These are phyloP conservation scores for Fusarium fujikuroi DNA, from an alignment of 2,329 filamentous ascomycete species.

Conservation along the genomic window DNA sequence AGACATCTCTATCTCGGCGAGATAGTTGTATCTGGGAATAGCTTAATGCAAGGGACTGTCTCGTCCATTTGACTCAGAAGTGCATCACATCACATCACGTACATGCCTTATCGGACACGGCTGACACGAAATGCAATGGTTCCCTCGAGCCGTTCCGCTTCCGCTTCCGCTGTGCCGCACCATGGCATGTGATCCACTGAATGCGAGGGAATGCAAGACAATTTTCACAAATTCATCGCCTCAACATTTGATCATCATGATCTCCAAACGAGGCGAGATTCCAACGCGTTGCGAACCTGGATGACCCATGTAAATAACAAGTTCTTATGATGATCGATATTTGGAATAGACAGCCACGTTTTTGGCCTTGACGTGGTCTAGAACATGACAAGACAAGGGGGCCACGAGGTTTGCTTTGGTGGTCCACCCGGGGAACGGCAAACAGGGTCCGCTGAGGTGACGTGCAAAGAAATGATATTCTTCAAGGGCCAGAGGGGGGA, in stretches of 20 bases:
- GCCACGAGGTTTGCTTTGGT: slow-evolving; percentile 26
- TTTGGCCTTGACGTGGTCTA: slow-evolving; percentile 8
- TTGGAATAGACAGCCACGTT: slow-evolving; percentile 5
- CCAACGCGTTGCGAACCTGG: neutral
- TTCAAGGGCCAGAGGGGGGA: neutral
- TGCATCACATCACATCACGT: neutral
- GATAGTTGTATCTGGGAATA: neutral
- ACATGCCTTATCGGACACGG: neutral
- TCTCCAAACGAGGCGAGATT: neutral
- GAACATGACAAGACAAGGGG: slow-evolving; percentile 24
- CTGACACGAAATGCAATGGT: neutral
- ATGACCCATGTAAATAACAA: neutral
- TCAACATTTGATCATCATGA: neutral
- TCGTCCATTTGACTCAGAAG: slow-evolving; percentile 3
- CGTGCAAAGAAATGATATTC: neutral
- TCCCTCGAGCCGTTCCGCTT: slow-evolving; percentile 29
- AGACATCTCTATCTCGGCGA: neutral
- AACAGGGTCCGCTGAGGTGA: slow-evolving; percentile 1
- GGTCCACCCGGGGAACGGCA: slow-evolving; percentile 24
- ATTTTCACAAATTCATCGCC: neutral
- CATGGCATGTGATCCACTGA: slow-evolving; percentile 1
- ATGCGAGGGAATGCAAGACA: slow-evolving; percentile 1
- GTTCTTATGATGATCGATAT: neutral
- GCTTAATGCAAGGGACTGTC: neutral
- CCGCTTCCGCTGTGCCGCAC: slow-evolving; percentile 22